Evolutionary conservation across 1,284 basidiomycete species (phyloP).

Genomic region (Cystobasidium pallidum): DNA sequence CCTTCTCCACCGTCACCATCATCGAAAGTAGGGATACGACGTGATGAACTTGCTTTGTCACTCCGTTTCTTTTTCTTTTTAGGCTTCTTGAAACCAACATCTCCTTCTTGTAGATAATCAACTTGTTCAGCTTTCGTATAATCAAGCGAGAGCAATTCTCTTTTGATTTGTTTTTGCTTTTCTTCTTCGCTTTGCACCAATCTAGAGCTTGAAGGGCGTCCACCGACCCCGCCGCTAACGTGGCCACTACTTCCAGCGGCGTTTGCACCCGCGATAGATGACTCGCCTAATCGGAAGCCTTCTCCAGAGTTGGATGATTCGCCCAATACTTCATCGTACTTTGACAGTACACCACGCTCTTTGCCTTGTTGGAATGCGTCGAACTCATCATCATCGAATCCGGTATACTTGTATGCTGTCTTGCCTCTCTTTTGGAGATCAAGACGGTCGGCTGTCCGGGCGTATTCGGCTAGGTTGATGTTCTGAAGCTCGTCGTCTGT

Average conservation of each 20-base stretch:
- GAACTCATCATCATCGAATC: constrained; percentile 90
- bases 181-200: constrained; percentile 60
- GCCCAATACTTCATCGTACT: constrained; percentile 89
- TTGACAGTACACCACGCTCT: constrained; percentile 83
- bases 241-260: no score
- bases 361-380: constrained; percentile 67
- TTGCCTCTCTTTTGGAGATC: constrained; percentile 86
- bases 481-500: constrained; percentile 97
- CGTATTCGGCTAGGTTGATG: constrained; percentile 84
- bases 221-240: neutral
- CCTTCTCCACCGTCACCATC: constrained; percentile 61
- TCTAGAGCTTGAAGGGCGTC: constrained; percentile 57
- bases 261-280: no score
- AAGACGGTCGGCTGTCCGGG: constrained; percentile 73
- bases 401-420: constrained; percentile 70
- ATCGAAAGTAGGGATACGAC: constrained; percentile 53
- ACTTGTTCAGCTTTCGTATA: constrained; percentile 77
- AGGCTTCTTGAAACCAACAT: constrained; percentile 88
- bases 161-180: constrained; percentile 66
- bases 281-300: constrained; percentile 51
- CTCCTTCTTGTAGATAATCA: constrained; percentile 89
- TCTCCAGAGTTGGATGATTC: constrained; percentile 56
- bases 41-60: constrained; percentile 61
- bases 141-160: constrained; percentile 81
- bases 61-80: constrained; percentile 96